Conservation (phyloP, 129 eudicot species). For the Lactuca saligna region DNA sequence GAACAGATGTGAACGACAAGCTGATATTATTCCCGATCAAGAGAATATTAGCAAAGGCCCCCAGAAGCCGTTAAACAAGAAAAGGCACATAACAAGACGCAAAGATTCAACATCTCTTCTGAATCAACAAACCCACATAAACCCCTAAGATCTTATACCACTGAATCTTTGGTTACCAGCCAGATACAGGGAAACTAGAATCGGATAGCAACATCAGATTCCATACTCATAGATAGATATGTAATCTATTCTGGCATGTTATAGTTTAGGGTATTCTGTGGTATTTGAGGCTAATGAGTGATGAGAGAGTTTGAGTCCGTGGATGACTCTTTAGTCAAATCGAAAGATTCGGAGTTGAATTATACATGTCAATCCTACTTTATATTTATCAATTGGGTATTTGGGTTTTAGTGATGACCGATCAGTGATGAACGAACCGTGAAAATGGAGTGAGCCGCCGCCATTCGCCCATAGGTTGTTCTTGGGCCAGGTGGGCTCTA, state of each 20-base stretch:
- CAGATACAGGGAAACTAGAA: background rate
- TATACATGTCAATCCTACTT: too few species aligned
- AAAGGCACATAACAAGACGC: background rate
- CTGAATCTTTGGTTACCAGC: background rate
- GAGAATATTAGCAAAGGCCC: background rate
- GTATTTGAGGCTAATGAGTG: background rate
- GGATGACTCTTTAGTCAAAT: background rate
- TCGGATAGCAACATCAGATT: background rate
- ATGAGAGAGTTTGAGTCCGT: background rate
- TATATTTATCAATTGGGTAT: background rate
- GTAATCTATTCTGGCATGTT: background rate
- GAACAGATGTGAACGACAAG: background rate
- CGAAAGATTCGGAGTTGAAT: background rate
- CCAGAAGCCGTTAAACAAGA: background rate
- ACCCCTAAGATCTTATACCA: background rate
- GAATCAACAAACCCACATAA: background rate
- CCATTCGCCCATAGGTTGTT: background rate
- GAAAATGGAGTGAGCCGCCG: background rate
- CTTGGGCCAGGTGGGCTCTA: background rate
- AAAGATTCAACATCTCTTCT: background rate
- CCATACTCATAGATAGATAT: background rate
- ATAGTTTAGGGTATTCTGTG: background rate
- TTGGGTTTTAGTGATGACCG: background rate
- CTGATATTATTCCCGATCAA: background rate
- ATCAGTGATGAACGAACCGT: background rate